These are phyloP conservation scores for Populus euphratica DNA, from an alignment of 345 rosid species.

Conservation along the genomic window DNA sequence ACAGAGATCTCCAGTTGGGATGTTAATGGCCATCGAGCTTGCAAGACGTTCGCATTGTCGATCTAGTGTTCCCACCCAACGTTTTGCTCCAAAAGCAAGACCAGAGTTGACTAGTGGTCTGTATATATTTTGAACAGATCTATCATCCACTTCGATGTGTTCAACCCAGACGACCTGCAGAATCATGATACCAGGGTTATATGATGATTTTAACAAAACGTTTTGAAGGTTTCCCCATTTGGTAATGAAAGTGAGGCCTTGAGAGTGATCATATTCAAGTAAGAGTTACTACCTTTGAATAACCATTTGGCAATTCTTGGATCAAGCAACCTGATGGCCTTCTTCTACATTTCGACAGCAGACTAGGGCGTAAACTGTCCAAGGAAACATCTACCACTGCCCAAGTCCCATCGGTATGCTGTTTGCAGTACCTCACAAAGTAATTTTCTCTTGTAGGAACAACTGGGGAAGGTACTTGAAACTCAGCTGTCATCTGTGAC, in stretches of 20 bases:
- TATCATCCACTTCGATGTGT: constrained; percentile 79
- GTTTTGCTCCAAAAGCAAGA: constrained; percentile 84
- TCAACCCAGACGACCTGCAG: constrained; percentile 83
- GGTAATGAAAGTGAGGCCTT: not conserved
- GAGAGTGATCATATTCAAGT: not conserved
- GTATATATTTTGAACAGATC: constrained; percentile 62
- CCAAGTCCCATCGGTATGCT: constrained; percentile 75
- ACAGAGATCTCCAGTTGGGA: constrained; percentile 70
- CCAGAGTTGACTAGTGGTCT: constrained; percentile 57
- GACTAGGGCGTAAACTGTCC: constrained; percentile 57
- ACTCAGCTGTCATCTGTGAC: constrained; percentile 82
- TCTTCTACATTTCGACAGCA: constrained; percentile 53
- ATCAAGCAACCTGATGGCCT: constrained; percentile 94
- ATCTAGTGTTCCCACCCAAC: constrained; percentile 84
- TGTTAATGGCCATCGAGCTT: constrained; percentile 77
- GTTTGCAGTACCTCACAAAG: constrained; percentile 86
- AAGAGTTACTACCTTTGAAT: constrained; percentile 63
- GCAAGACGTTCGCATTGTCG: constrained; percentile 90
- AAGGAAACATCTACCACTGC: constrained; percentile 93
- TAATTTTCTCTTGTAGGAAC: constrained; percentile 83
- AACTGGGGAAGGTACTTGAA: constrained; percentile 86
- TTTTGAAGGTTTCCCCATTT: not conserved
- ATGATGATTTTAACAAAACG: not conserved
- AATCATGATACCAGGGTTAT: not conserved
- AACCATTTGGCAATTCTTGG: constrained; percentile 85